phyloP scores from a whole-genome alignment of 73 alveolate species.

The Uronychia setigera region DNA sequence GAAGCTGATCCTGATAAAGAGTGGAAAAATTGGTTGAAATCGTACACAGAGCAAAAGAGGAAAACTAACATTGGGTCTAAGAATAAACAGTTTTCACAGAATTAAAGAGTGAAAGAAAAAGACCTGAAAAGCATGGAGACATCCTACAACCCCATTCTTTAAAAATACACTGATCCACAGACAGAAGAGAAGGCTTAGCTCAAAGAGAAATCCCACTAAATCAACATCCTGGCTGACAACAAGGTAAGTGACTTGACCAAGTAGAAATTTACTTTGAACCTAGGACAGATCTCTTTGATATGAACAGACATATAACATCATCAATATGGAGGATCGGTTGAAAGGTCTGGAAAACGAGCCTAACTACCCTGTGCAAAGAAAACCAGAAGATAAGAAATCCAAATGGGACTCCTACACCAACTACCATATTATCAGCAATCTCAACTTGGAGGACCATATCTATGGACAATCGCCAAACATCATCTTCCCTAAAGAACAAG shows the following conservation, averaged over 20 bases:
- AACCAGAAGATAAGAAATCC: no score
- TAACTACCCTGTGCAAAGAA: no score
- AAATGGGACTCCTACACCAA: slow-evolving; percentile 68
- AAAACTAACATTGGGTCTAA: no score
- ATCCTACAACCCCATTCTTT: neutral
- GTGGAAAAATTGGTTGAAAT: no score
- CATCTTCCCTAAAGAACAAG: slow-evolving; percentile 48
- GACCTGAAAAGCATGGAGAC: neutral
- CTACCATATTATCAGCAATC: slow-evolving; percentile 80
- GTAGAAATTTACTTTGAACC: neutral
- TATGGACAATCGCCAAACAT: slow-evolving; percentile 85
- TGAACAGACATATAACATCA: slow-evolving; percentile 89
- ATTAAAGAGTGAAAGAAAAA: no score
- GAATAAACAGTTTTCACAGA: no score
- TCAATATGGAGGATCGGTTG: slow-evolving; percentile 84
- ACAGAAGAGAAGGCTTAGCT: neutral
- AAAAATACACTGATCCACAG: neutral
- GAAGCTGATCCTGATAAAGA: no score
- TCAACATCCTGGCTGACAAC: slow-evolving; percentile 75
- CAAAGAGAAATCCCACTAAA: slow-evolving; percentile 67
- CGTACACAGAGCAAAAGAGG: no score
- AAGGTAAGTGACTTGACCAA: no score
- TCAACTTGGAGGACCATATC: slow-evolving; percentile 78
- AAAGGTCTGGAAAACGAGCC: slow-evolving; percentile 89
- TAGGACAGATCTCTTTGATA: slow-evolving; percentile 80